phyloP scores from a whole-genome alignment of 305 asterid species.

The Fraxinus greggii region DNA sequence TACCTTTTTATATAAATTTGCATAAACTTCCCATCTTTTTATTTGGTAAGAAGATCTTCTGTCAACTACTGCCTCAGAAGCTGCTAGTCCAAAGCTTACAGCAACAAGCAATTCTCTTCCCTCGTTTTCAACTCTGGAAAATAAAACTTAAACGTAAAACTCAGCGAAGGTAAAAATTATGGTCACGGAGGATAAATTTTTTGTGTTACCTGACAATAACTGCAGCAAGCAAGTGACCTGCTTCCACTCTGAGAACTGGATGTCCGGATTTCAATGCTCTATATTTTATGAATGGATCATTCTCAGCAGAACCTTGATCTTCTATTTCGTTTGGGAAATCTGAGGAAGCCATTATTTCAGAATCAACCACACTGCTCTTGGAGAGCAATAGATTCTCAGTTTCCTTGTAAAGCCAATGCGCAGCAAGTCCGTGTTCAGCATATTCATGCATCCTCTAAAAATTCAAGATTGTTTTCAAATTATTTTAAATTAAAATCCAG shows the following conservation, averaged over 20 bases:
- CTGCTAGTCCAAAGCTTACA: constrained; percentile 78
- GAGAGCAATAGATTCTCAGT: constrained; percentile 60
- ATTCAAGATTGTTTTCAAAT: constrained; percentile 22
- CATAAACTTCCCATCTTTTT: constrained; percentile 90
- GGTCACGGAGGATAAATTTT: constrained; percentile 22
- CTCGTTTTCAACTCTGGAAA: constrained; percentile 63
- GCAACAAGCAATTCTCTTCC: constrained; percentile 96
- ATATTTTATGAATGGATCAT: constrained; percentile 50
- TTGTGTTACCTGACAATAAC: constrained; percentile 72
- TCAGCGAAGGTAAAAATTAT: constrained; percentile 18
- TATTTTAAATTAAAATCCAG: constrained; percentile 6
- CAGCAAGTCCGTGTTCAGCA: constrained; percentile 98
- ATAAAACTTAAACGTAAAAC: constrained; percentile 29
- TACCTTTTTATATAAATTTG: constrained; percentile 84
- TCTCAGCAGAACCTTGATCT: constrained; percentile 51
- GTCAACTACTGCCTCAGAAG: constrained; percentile 83
- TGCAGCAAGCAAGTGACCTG: constrained; percentile 92
- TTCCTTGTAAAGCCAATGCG: constrained; percentile 98
- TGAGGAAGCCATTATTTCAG: constrained; percentile 43
- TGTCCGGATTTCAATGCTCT: constrained; percentile 78
- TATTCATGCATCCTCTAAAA: constrained; percentile 89
- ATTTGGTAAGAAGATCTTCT: constrained; percentile 77
- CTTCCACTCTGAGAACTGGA: constrained; percentile 98
- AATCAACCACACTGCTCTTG: constrained; percentile 42
- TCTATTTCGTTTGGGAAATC: constrained; percentile 55